Conservation (phyloP, 208 protist species). For the Phytomonas sp. region DNA sequence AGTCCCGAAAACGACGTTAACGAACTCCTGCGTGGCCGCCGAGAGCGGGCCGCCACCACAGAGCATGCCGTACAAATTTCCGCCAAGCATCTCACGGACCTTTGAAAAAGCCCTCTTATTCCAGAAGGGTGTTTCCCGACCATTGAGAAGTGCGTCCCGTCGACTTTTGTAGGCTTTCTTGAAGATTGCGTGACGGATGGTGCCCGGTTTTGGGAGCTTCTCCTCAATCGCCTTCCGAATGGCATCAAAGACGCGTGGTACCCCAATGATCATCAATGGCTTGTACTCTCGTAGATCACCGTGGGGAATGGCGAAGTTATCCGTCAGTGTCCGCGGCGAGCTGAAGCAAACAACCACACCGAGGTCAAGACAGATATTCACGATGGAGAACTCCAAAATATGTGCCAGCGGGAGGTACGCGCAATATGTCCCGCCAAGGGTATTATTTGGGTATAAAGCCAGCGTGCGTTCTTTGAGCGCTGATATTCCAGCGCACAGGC, state of each 20-base stretch:
- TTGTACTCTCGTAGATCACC: constrained; percentile 76
- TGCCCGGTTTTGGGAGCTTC: constrained; percentile 43
- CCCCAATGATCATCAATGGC: constrained; percentile 56
- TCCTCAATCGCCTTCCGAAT: constrained; percentile 65
- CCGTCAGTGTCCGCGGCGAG: constrained; percentile 63
- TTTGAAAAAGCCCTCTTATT: constrained; percentile 68
- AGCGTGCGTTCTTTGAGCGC: constrained; percentile 11
- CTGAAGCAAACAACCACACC: constrained; percentile 69
- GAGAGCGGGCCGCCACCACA: constrained; percentile 72
- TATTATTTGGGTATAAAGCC: constrained; percentile 17
- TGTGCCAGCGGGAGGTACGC: constrained; percentile 90
- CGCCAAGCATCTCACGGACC: constrained; percentile 47
- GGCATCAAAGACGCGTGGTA: constrained; percentile 85
- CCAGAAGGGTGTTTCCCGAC: constrained; percentile 76
- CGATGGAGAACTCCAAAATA: constrained; percentile 85
- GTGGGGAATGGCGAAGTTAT: constrained; percentile 55
- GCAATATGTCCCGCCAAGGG: constrained; percentile 53
- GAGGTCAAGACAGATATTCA: constrained; percentile 62
- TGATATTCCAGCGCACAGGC: constrained; percentile 32
- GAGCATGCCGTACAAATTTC: constrained; percentile 41
- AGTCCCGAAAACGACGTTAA: constrained; percentile 68
- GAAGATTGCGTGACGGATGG: constrained; percentile 61
- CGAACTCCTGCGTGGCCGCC: constrained; percentile 65
- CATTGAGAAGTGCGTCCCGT: constrained; percentile 42
- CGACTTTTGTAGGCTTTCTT: constrained; percentile 54